Base-by-base conservation (phyloP, 106 monocot species). In the Dioscorea alata region DNA sequence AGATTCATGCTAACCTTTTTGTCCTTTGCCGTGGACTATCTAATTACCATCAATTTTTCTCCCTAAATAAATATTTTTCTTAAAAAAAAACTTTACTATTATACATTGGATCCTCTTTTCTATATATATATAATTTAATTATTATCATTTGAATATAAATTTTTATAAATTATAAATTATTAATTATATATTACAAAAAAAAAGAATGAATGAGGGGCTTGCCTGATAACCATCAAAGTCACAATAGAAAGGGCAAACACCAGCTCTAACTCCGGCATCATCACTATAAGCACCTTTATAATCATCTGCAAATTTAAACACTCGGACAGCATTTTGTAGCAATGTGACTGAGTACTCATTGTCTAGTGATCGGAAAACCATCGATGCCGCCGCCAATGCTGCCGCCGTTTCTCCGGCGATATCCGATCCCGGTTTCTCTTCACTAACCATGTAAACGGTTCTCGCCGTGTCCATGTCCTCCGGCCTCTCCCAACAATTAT, bases 381-480 rank as follows among this genome's bases (percentile, higher is more conserved):
- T 96, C 10, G 92, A 85, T 17, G 91, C 79, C 12, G 96, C 88
- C 7, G 96, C 91, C 57, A 96, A 25, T 9, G 92, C 96, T 9
- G 96, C 96, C 60, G 96, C 96, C 8, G 92, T 96, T 82, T 96
- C 96, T 0, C 88, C 96, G 0, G 88, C 96, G 31, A 96, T 92
- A 2, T 96, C 96, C 4, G 96, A 92, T 4, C 96, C 96, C 12
- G 96, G 96, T 60, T 53, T 74, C 2, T 82, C 82, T 20, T 84
- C 15, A 48, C 68, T 86, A 9, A 96, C 77, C 48, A 62, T 75
- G 82, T 96, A 96, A 31, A 89, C 92, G 6, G 83, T 91, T 67
- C 96, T 64, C 8, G 74, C 67, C 12, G 96, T 96, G 78, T 96
- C 96, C 96, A 96, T 96, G 82, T 96, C 96, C 81, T 96, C 96